phyloP scores from a whole-genome alignment of 306 rosid species.

The Cyamopsis tetragonoloba region DNA sequence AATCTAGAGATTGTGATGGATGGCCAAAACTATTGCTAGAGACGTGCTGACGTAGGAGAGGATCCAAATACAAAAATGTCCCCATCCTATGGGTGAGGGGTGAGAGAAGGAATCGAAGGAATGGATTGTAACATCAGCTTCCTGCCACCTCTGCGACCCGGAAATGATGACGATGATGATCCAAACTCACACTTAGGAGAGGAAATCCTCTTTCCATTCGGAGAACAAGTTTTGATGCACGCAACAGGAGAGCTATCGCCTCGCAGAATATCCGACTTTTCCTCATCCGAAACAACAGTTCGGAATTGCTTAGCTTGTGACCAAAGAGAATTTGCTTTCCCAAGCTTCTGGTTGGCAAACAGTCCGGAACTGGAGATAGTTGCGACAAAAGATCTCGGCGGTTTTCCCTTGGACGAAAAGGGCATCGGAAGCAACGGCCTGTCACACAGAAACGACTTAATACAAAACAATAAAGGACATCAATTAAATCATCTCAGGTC shows the following conservation, averaged over 20 bases:
- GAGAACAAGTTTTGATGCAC: constrained; percentile 64
- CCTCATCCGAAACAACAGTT: constrained; percentile 45
- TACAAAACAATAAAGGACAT: background rate
- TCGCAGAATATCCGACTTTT: constrained; percentile 53
- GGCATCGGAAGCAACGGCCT: constrained; percentile 55
- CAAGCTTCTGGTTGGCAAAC: constrained; percentile 48
- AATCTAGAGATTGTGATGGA: too few species aligned
- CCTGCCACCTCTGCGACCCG: constrained; percentile 69
- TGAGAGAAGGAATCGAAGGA: constrained; percentile 80
- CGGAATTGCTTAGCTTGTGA: constrained; percentile 41
- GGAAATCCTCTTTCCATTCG: constrained; percentile 80
- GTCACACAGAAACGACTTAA: constrained; percentile 13
- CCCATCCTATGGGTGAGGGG: constrained; percentile 48
- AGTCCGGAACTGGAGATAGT: constrained; percentile 53
- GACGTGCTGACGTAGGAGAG: too few species aligned
- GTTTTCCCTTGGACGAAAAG: constrained; percentile 67
- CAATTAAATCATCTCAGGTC: background rate
- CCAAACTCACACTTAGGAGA: constrained; percentile 64
- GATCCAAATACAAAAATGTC: too few species aligned
- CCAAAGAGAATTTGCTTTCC: constrained; percentile 47
- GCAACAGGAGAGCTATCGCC: constrained; percentile 52
- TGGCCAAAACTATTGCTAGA: too few species aligned
- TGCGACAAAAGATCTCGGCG: constrained; percentile 54
- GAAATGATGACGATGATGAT: too few species aligned
- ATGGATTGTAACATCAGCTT: constrained; percentile 85